These are phyloP conservation scores for Cryptococcus maquisensis DNA, from an alignment of 1,284 basidiomycete species.

Conservation along the genomic window DNA sequence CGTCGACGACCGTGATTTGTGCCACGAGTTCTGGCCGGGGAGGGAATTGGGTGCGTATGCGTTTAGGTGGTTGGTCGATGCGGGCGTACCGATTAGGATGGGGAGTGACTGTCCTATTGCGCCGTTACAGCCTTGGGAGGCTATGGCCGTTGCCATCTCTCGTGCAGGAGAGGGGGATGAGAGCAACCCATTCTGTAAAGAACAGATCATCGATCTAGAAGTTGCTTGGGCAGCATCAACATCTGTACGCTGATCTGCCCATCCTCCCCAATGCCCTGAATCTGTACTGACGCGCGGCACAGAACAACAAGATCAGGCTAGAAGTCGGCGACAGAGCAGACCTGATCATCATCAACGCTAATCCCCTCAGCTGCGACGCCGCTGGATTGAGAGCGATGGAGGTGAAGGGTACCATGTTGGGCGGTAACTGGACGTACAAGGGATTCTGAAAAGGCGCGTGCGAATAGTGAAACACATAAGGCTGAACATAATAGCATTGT, in stretches of 20 bases:
- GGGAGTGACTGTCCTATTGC: conserved; percentile 42
- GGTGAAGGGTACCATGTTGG: conserved; percentile 37
- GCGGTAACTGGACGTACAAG: conserved; percentile 33
- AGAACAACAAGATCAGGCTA: conserved; percentile 17
- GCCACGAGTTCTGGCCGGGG: conserved; percentile 35
- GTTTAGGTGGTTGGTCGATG: conserved; percentile 29
- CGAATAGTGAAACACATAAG: too few species aligned
- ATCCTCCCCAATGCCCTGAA: neutral
- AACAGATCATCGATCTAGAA: conserved; percentile 23
- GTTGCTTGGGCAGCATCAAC: conserved; percentile 22
- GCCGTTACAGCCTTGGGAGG: conserved; percentile 38
- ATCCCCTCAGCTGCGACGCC: conserved; percentile 29
- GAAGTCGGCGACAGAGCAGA: conserved; percentile 33
- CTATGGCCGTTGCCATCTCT: conserved; percentile 34
- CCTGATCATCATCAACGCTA: conserved; percentile 20
- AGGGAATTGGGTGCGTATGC: conserved; percentile 35
- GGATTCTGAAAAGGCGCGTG: conserved; percentile 3
- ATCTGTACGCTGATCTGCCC: conserved; percentile 6
- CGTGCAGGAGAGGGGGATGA: conserved; percentile 7
- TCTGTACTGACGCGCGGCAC: neutral
- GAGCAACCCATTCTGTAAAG: conserved; percentile 12
- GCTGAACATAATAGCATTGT: too few species aligned
- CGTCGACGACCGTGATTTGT: conserved; percentile 39
- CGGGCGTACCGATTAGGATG: conserved; percentile 30
- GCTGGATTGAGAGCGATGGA: conserved; percentile 27